Conservation (phyloP, 2,329 filamentous ascomycete genomes). For the Colletotrichum australisinense region DNA sequence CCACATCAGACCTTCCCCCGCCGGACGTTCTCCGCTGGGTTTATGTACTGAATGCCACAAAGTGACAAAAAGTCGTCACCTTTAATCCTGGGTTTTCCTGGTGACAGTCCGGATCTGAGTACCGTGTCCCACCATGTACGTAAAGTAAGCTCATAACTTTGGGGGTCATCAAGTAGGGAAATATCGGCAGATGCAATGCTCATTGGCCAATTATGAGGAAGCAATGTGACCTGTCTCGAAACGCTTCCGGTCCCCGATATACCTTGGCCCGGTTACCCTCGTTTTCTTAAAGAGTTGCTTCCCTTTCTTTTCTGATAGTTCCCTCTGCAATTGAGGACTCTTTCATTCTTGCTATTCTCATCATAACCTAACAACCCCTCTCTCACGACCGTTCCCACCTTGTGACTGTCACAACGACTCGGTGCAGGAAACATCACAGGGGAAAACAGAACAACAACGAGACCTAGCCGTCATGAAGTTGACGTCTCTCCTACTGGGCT, state of each 20-base stretch:
- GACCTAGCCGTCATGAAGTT: constrained; percentile 22
- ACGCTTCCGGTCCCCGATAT: constrained; percentile 19
- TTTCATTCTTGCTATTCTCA: neutral
- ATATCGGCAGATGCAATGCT: neutral
- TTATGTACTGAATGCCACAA: neutral
- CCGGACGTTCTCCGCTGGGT: constrained; percentile 24
- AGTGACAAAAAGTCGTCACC: too few species aligned
- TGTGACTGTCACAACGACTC: neutral
- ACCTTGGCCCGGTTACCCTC: neutral
- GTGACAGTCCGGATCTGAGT: neutral
- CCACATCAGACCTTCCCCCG: neutral
- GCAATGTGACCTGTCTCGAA: neutral
- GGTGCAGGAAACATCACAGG: too few species aligned
- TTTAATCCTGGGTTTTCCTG: neutral
- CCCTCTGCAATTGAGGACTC: neutral
- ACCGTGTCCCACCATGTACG: constrained; percentile 2
- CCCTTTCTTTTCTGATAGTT: neutral
- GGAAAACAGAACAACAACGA: neutral
- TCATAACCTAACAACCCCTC: neutral
- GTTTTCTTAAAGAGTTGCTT: neutral
- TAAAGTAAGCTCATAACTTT: neutral
- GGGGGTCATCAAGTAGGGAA: neutral
- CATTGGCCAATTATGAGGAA: constrained; percentile 5
- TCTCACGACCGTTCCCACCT: neutral
- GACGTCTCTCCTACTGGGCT: constrained; percentile 31